A percentile compares a stretch with the other conserved stretches of the same genome.
Conservation (phyloP, 2,329 filamentous ascomycete species). For the Fusarium verrucosum region DNA sequence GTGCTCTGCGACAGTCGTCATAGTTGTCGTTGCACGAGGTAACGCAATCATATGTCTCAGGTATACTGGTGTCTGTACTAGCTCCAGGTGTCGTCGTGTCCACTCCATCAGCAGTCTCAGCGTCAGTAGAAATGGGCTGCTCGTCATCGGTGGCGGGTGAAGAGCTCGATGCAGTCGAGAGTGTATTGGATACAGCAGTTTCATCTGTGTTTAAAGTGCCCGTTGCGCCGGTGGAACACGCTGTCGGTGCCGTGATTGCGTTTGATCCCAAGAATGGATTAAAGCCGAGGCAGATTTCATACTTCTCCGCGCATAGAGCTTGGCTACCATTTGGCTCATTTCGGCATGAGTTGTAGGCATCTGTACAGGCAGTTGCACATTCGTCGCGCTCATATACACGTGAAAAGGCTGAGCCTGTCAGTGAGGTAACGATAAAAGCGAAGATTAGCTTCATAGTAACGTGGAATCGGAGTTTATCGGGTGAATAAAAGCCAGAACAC, state of each 20-base stretch:
- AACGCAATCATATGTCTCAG: slow-evolving; percentile 9
- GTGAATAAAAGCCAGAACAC: not conserved
- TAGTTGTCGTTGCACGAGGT: not conserved
- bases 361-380: not conserved
- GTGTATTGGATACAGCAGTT: not conserved
- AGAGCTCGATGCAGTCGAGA: not conserved
- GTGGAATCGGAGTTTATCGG: not conserved
- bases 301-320: not conserved
- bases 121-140: not conserved
- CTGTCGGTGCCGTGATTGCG: not conserved
- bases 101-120: accelerated
- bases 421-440: not conserved
- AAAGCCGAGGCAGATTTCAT: not conserved
- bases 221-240: not conserved
- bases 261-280: not conserved
- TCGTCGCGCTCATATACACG: not conserved
- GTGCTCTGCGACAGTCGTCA: not conserved
- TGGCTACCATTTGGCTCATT: not conserved
- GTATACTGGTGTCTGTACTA: not conserved
- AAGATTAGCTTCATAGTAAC: not conserved
- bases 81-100: not conserved
- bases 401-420: not conserved
- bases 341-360: not conserved
- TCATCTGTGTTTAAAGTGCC: not conserved
- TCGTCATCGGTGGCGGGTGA: not conserved